Evolutionary conservation across 1,284 basidiomycete species (phyloP).

Genomic region (Fomes fomentarius): DNA sequence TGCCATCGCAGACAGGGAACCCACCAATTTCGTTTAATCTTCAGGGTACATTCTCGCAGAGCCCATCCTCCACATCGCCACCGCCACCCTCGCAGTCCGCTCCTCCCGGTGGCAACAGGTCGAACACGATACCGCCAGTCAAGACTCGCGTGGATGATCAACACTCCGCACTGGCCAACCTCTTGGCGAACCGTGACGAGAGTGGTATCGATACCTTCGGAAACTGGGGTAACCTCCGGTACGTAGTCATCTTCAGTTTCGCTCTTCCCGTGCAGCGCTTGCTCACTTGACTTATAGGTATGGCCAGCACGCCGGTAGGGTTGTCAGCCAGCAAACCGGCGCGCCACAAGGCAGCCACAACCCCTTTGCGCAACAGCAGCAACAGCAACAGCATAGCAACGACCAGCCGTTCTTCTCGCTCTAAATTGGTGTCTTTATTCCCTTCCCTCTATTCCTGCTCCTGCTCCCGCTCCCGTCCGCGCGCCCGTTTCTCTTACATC

Average conservation of each 20-base stretch:
- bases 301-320: conserved; percentile 64
- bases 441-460: no score
- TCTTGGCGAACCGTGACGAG: conserved; percentile 84
- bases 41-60: conserved; percentile 56
- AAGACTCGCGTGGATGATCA: conserved; percentile 48
- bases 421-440: conserved; percentile 31
- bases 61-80: conserved; percentile 32
- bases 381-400: conserved; percentile 51
- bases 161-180: conserved; percentile 74
- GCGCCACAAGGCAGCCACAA: conserved; percentile 55
- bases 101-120: conserved; percentile 24
- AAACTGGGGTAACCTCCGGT: conserved; percentile 81
- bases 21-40: conserved; percentile 58
- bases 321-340: conserved; percentile 63
- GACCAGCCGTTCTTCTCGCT: conserved; percentile 90
- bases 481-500: conserved; percentile 1
- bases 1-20: conserved; percentile 21
- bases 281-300: conserved; percentile 47
- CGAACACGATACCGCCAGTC: conserved; percentile 23
- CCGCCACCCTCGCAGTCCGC: conserved; percentile 35
- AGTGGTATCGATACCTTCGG: conserved; percentile 91
- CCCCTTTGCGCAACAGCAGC: conserved; percentile 71
- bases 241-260: conserved; percentile 27
- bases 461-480: conserved; percentile 14
- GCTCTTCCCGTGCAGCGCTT: conserved; percentile 1